phyloP scores from a whole-genome alignment of 768 basidiomycete species.

The Dentipellis sp. region DNA sequence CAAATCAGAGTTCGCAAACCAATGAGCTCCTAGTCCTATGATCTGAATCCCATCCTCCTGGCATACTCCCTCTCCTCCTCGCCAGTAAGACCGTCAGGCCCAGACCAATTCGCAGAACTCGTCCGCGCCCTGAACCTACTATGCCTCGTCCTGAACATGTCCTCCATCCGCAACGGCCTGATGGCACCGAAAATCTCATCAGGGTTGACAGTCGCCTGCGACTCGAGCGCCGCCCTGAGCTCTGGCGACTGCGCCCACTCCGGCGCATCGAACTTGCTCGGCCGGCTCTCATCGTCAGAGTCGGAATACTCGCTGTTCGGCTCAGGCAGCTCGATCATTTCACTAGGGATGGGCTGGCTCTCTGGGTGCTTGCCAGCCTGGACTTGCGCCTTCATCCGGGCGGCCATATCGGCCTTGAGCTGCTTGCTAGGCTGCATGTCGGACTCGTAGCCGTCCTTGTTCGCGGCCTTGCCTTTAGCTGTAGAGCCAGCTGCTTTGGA shows the following conservation, averaged over 20 bases:
- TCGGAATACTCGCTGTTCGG: constrained; percentile 97
- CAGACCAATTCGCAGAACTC: constrained; percentile 94
- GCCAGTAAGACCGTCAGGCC: constrained; percentile 76
- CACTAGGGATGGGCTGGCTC: constrained; percentile 38
- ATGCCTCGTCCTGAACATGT: constrained; percentile 74
- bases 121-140: constrained; percentile 83
- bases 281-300: constrained; percentile 83
- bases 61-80: constrained; percentile 87
- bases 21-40: constrained; percentile 2
- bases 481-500: constrained; percentile 17
- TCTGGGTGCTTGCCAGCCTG: constrained; percentile 39
- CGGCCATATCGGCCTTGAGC: constrained; percentile 62
- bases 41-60: constrained; percentile 77
- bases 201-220: constrained; percentile 82
- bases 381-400: constrained; percentile 57
- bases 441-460: constrained; percentile 36
- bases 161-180: constrained; percentile 82
- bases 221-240: constrained; percentile 65
- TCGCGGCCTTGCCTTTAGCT: constrained; percentile 40
- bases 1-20: neutral
- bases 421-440: constrained; percentile 51
- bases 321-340: constrained; percentile 88
- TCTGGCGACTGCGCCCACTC: constrained; percentile 91
- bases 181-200: constrained; percentile 91
- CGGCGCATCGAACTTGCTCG: constrained; percentile 64